Evolutionary conservation across 148 eudicot species (phyloP).

Genomic region (Talinum fruticosum): DNA sequence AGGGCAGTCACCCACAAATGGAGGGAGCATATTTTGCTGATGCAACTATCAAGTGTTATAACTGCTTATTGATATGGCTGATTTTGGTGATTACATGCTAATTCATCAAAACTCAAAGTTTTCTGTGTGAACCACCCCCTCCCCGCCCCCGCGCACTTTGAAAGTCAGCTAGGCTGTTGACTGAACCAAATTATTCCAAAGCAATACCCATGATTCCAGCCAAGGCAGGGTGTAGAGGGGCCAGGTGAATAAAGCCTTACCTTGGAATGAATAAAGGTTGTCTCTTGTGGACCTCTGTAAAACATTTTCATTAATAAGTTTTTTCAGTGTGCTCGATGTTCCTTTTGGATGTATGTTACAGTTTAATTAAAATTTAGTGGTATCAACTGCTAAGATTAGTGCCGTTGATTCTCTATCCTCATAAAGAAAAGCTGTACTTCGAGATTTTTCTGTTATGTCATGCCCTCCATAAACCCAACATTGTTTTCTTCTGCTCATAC

Average conservation of each 20-base stretch:
- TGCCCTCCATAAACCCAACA: too few species aligned
- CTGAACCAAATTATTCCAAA: not conserved
- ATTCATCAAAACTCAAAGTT: not conserved
- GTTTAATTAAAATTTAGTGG: too few species aligned
- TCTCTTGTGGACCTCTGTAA: too few species aligned
- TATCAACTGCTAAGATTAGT: not conserved
- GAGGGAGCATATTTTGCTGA: not conserved
- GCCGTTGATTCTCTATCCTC: not conserved
- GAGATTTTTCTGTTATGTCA: not conserved
- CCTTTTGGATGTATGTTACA: constrained; percentile 6
- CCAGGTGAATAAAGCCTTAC: not conserved
- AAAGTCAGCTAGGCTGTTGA: not conserved
- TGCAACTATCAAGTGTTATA: too few species aligned
- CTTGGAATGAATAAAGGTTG: too few species aligned
- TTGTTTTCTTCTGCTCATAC: not conserved
- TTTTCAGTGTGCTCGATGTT: not conserved
- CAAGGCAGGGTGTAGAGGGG: not conserved
- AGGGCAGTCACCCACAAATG: not conserved
- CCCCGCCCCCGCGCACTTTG: not conserved
- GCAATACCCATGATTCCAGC: not conserved
- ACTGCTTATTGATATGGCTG: not conserved
- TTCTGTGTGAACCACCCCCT: not conserved
- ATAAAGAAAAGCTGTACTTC: not conserved
- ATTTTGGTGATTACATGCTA: not conserved
- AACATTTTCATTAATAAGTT: too few species aligned